phyloP scores from a whole-genome alignment of 495 filamentous ascomycete genomes.

The Penicillium canescens region DNA sequence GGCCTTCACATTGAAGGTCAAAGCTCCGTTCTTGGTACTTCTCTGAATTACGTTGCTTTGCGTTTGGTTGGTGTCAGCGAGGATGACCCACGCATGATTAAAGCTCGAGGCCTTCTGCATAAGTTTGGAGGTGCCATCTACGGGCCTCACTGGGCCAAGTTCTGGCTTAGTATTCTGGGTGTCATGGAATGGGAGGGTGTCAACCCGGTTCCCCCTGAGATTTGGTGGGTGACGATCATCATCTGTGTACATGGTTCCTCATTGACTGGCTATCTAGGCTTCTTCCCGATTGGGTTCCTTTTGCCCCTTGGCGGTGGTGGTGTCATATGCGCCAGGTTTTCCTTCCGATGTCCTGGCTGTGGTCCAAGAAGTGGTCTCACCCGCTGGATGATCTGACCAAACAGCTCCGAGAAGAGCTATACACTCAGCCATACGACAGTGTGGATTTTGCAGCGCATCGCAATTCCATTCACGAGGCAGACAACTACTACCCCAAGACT shows the following conservation, averaged over 20 bases:
- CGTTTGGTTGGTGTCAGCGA: slow-evolving; percentile 86
- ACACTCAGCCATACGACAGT: slow-evolving; percentile 72
- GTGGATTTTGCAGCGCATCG: slow-evolving; percentile 77
- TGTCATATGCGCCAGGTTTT: slow-evolving; percentile 95
- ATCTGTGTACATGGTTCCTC: neutral
- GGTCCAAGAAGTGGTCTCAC: slow-evolving; percentile 72
- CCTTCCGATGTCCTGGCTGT: slow-evolving; percentile 87
- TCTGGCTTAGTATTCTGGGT: slow-evolving; percentile 83
- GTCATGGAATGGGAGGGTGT: slow-evolving; percentile 89
- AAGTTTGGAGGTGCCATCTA: slow-evolving; percentile 82
- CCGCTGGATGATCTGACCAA: slow-evolving; percentile 70
- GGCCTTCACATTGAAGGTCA: slow-evolving; percentile 96
- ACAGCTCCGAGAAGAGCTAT: slow-evolving; percentile 78
- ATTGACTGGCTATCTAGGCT: slow-evolving; percentile 49
- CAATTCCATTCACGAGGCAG: slow-evolving; percentile 74
- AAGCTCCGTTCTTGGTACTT: slow-evolving; percentile 86
- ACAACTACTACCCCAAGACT: slow-evolving; percentile 94
- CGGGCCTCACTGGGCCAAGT: slow-evolving; percentile 93
- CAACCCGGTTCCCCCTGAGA: slow-evolving; percentile 88
- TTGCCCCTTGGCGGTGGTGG: slow-evolving; percentile 98
- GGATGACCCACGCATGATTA: slow-evolving; percentile 83
- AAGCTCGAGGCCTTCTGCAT: slow-evolving; percentile 80
- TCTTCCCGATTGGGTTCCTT: slow-evolving; percentile 90
- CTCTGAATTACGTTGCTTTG: slow-evolving; percentile 84
- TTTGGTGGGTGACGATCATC: slow-evolving; percentile 59